Percentiles rank a stretch among this genome's conserved stretches.
Conservation (phyloP, 306 rosid genomes). For the Myrica gale region DNA sequence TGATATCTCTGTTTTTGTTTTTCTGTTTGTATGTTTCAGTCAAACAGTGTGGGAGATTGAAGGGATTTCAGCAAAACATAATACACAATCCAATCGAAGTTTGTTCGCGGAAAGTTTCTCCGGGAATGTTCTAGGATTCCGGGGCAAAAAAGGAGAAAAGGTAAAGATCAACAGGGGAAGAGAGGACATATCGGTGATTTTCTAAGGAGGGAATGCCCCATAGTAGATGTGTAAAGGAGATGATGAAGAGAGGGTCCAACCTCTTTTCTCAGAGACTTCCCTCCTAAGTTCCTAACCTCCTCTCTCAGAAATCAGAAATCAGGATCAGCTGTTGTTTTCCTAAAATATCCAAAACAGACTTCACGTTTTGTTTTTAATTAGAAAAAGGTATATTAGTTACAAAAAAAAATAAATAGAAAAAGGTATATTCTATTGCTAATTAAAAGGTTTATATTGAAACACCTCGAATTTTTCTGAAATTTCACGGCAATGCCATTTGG, state of each 20-base stretch:
- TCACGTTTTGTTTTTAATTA: background rate
- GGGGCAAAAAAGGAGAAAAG: too few species aligned
- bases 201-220: background rate
- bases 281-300: slow-evolving; percentile 11
- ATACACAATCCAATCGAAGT: background rate
- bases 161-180: background rate
- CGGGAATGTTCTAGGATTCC: background rate
- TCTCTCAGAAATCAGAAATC: too few species aligned
- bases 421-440: background rate
- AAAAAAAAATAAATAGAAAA: too few species aligned
- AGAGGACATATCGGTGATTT: background rate
- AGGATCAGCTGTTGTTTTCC: slow-evolving; percentile 8
- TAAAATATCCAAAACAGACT: slow-evolving; percentile 19
- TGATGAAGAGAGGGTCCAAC: slow-evolving; percentile 7
- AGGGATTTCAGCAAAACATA: background rate
- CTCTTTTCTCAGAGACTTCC: slow-evolving; percentile 27
- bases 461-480: background rate
- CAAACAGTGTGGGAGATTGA: background rate
- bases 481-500: background rate
- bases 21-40: background rate
- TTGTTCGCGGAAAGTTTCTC: background rate
- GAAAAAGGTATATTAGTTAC: background rate
- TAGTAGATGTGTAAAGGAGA: slow-evolving; percentile 7
- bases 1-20: background rate
- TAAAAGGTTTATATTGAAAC: background rate